A percentile compares a stretch with the other conserved stretches of the same genome.
phyloP scores from a whole-genome alignment of 495 filamentous ascomycete genomes.

The Penicillium coprophilum region DNA sequence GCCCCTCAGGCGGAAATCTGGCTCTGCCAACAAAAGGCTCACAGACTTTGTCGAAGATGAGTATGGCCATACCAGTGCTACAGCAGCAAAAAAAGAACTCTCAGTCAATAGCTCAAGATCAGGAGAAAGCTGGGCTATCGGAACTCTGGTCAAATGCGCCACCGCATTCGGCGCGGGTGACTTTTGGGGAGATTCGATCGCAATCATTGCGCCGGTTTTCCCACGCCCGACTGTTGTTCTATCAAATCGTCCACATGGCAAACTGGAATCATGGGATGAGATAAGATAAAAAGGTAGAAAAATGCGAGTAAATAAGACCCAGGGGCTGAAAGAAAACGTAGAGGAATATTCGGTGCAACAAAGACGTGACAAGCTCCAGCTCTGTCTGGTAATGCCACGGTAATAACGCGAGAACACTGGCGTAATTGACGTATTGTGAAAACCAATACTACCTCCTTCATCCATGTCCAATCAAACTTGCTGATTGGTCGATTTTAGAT shows the following conservation, averaged over 20 bases:
- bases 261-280: not conserved
- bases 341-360: constrained; percentile 8
- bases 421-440: not conserved
- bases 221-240: constrained; percentile 19
- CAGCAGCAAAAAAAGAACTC: constrained; percentile 59
- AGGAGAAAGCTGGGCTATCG: constrained; percentile 72
- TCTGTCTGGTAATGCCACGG: not conserved
- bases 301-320: not conserved
- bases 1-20: constrained; percentile 80
- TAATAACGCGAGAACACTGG: not conserved
- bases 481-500: not conserved
- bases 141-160: constrained; percentile 39
- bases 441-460: not conserved
- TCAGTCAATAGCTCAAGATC: constrained; percentile 30
- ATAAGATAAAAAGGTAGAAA: not conserved
- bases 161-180: constrained; percentile 25
- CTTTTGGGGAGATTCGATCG: constrained; percentile 18
- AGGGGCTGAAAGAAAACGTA: constrained; percentile 4
- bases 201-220: constrained; percentile 33
- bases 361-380: constrained; percentile 4
- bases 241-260: constrained; percentile 4
- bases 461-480: not conserved
- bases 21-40: constrained; percentile 78
- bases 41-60: constrained; percentile 69
- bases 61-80: constrained; percentile 91